Evolutionary conservation across 1,284 basidiomycete species (phyloP).

Genomic region (Pseudozyma flocculosa): DNA sequence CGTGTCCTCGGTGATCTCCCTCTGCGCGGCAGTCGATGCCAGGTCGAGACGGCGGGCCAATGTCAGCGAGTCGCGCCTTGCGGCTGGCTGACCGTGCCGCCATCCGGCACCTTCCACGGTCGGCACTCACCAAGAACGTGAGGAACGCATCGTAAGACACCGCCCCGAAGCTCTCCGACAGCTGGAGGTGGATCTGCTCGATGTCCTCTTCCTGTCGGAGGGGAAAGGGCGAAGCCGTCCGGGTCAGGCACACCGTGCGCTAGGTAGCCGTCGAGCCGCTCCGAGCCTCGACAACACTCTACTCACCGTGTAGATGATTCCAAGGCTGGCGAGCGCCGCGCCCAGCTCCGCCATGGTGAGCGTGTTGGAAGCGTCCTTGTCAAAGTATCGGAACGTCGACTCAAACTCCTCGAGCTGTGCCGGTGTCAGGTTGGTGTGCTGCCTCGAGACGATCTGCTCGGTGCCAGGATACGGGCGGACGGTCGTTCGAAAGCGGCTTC

Average conservation of each 20-base stretch:
- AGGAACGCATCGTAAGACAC: slow-evolving; percentile 94
- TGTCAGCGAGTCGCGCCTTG: no score
- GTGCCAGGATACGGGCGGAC: no score
- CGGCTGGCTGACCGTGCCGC: no score
- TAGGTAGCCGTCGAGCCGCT: no score
- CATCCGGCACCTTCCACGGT: no score
- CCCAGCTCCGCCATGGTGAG: slow-evolving; percentile 82
- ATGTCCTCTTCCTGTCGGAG: slow-evolving; percentile 72
- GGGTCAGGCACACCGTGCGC: no score
- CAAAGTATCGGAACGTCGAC: slow-evolving; percentile 95
- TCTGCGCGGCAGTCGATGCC: slow-evolving; percentile 7
- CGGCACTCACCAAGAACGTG: slow-evolving; percentile 75
- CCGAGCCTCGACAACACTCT: background rate
- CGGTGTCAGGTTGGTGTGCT: slow-evolving; percentile 87
- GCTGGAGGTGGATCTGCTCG: slow-evolving; percentile 78
- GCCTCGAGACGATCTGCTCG: slow-evolving; percentile 83
- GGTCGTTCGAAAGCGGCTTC: no score
- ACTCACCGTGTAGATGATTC: slow-evolving; percentile 74
- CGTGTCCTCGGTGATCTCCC: slow-evolving; percentile 90
- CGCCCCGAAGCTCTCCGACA: slow-evolving; percentile 80
- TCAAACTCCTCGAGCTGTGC: slow-evolving; percentile 97
- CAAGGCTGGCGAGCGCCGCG: slow-evolving; percentile 87
- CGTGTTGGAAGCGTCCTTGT: slow-evolving; percentile 86
- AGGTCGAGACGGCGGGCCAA: no score
- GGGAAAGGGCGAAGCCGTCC: no score